phyloP scores from a whole-genome alignment of 2,329 filamentous ascomycete genomes.

The Diaporthe destruens region DNA sequence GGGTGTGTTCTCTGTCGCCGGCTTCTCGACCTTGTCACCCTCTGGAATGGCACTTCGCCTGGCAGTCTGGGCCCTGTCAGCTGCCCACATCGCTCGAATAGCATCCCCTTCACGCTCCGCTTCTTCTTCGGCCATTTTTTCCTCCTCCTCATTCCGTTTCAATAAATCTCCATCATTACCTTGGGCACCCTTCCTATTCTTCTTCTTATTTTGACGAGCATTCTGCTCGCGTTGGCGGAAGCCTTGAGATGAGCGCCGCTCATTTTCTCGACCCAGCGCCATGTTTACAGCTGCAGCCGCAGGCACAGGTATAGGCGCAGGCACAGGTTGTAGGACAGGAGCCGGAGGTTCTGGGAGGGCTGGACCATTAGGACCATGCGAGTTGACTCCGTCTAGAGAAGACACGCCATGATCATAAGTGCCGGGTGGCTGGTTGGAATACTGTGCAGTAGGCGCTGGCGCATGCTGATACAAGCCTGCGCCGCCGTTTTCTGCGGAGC shows the following conservation, averaged over 20 bases:
- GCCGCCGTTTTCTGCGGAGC: not conserved
- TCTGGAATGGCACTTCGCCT: constrained; percentile 46
- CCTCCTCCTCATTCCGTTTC: constrained; percentile 43
- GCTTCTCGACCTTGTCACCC: constrained; percentile 39
- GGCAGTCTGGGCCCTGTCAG: constrained; percentile 47
- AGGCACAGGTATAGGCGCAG: not conserved
- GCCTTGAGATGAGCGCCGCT: constrained; percentile 41
- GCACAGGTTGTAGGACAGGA: not conserved
- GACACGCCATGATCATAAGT: constrained; percentile 20
- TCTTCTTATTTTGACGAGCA: constrained; percentile 39
- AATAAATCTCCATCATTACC: constrained; percentile 36
- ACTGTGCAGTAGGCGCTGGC: constrained; percentile 2
- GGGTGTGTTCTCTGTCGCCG: constrained; percentile 26
- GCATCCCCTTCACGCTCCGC: constrained; percentile 48
- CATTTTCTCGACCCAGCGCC: constrained; percentile 38
- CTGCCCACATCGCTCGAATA: constrained; percentile 52
- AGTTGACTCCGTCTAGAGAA: not conserved
- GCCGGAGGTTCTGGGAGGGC: constrained; percentile 7
- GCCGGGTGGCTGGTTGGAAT: not conserved
- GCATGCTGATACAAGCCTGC: constrained; percentile 13
- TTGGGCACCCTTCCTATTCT: constrained; percentile 40
- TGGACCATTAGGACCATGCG: not conserved
- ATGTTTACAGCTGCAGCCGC: constrained; percentile 5
- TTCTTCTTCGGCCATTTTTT: constrained; percentile 47
- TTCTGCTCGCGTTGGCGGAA: constrained; percentile 37